These are phyloP conservation scores for Auriscalpium vulgare DNA, from an alignment of 768 basidiomycete genomes.

Conservation along the genomic window DNA sequence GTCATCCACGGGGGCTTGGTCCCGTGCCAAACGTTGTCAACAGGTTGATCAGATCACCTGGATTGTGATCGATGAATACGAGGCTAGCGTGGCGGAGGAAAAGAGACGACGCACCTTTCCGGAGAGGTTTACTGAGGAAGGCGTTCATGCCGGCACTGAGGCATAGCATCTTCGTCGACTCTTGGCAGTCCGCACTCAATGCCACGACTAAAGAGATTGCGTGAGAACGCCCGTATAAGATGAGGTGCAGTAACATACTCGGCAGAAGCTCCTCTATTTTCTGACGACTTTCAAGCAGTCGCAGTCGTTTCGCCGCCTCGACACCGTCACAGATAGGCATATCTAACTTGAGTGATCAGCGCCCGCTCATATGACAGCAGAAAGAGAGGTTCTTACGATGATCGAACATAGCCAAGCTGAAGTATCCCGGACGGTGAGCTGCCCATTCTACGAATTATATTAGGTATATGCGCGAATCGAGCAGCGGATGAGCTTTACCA, in stretches of 20 bases:
- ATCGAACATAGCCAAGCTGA: slow-evolving; percentile 64
- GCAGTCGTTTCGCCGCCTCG: slow-evolving; percentile 59
- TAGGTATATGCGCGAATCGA: background rate
- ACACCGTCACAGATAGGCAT: slow-evolving; percentile 78
- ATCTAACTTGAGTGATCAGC: slow-evolving; percentile 31
- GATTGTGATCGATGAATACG: background rate
- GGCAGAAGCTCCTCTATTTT: slow-evolving; percentile 43
- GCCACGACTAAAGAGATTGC: slow-evolving; percentile 44
- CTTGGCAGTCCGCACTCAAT: slow-evolving; percentile 69
- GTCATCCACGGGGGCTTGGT: background rate
- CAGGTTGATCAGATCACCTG: slow-evolving; percentile 45
- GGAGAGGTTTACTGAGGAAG: slow-evolving; percentile 69
- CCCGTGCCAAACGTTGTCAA: slow-evolving; percentile 40
- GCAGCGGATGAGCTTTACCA: slow-evolving; percentile 26
- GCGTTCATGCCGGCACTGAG: slow-evolving; percentile 75
- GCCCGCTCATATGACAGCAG: background rate
- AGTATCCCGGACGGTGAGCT: slow-evolving; percentile 56
- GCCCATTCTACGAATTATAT: slow-evolving; percentile 48
- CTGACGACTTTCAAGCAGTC: slow-evolving; percentile 50
- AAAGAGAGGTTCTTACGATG: slow-evolving; percentile 42
- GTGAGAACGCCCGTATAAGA: background rate
- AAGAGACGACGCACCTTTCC: slow-evolving; percentile 34
- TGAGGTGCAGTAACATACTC: slow-evolving; percentile 31
- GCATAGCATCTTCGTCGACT: slow-evolving; percentile 67
- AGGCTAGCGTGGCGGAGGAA: background rate